phyloP scores from a whole-genome alignment of 2,329 filamentous ascomycete genomes.

The Epichloe coenophiala region DNA sequence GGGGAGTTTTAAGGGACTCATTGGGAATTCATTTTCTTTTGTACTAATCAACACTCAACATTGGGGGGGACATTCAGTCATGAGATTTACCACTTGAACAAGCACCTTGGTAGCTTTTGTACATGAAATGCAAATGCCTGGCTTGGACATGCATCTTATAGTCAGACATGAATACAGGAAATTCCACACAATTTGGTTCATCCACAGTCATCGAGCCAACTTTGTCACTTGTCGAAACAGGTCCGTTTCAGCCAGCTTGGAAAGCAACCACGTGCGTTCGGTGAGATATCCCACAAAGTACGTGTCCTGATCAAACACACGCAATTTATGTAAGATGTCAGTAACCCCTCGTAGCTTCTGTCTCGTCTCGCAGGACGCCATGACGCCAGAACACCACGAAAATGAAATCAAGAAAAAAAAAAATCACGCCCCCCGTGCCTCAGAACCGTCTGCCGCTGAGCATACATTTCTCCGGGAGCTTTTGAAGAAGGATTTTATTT shows the following conservation, averaged over 20 bases:
- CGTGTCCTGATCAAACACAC: too few species aligned
- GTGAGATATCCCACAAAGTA: too few species aligned
- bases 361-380: not conserved
- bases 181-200: too few species aligned
- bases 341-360: too few species aligned
- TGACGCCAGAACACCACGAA: not conserved
- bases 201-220: too few species aligned
- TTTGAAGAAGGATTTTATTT: not conserved
- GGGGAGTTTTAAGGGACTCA: slow-evolving; percentile 14
- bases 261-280: too few species aligned
- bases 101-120: not conserved
- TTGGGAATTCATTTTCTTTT: not conserved
- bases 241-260: too few species aligned
- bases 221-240: too few species aligned
- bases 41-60: not conserved
- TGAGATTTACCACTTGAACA: not conserved
- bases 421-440: not conserved
- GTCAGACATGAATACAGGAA: too few species aligned
- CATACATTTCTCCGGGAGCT: not conserved
- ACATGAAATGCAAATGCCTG: not conserved
- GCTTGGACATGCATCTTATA: too few species aligned
- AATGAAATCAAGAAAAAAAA: not conserved
- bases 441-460: not conserved
- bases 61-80: not conserved
- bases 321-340: too few species aligned